phyloP scores from a whole-genome alignment of 306 rosid species.

The Cucumis hystrix region DNA sequence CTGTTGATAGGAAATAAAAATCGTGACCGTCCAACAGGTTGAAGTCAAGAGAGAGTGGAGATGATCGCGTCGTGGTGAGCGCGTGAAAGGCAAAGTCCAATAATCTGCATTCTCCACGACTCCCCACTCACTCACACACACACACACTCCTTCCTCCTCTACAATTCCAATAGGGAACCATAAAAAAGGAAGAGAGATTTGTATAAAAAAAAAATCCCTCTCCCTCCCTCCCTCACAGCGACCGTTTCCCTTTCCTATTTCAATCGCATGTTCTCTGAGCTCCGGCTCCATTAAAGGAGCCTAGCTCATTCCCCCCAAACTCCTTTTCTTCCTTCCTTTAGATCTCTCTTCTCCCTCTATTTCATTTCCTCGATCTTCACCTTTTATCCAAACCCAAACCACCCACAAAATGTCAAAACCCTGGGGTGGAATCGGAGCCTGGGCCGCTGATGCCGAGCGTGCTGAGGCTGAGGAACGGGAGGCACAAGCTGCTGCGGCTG shows the following conservation, averaged over 20 bases:
- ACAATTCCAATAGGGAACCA: neutral
- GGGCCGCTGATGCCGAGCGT: slow-evolving; percentile 95
- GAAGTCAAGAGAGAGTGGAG: neutral
- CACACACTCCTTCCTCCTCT: neutral
- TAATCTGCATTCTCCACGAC: neutral
- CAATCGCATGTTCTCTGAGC: slow-evolving; percentile 47
- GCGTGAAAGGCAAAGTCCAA: neutral
- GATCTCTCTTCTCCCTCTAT: neutral
- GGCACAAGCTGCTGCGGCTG: slow-evolving; percentile 26
- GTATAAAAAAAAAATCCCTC: neutral
- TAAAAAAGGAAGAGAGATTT: neutral
- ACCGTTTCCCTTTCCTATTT: slow-evolving; percentile 12
- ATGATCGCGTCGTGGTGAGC: neutral
- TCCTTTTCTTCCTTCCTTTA: neutral
- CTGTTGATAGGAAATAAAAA: no score
- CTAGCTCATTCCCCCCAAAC: slow-evolving; percentile 15
- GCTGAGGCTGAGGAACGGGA: slow-evolving; percentile 81
- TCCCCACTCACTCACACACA: neutral
- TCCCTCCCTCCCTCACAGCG: neutral
- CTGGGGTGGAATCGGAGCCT: slow-evolving; percentile 80
- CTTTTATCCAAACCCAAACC: neutral
- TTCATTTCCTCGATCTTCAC: slow-evolving; percentile 28
- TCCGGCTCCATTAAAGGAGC: slow-evolving; percentile 78
- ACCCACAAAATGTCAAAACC: slow-evolving; percentile 47
- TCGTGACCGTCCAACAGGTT: neutral